Evolutionary conservation across 257 asterid genomes (phyloP), one percentile per base, ranked within the genome.

Genomic region (Scutellaria galericulata): DNA sequence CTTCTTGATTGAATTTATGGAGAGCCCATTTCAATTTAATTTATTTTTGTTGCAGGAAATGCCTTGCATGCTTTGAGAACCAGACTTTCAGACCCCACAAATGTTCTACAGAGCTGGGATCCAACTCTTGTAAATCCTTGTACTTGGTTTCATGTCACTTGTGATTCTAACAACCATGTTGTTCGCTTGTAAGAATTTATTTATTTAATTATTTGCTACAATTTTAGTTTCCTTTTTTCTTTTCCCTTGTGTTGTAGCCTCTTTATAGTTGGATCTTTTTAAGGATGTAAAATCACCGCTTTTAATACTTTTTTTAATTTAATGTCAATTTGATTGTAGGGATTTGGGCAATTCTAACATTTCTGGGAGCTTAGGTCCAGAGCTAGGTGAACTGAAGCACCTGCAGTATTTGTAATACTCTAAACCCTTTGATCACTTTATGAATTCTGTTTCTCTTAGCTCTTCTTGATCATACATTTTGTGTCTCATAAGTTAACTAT

Each of bases 81-180:
- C 74, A 86, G 87, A 44, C 85, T 93, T 6, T 64, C 83, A 3
- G 98, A 93, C 82, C 97, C 98, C 20, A 84, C 52, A 27, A 89
- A 93, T 77, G 96, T 93, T 78, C 81, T 90, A 4, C 96, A 83
- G 62, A 93, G 97, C 72, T 93, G 98, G 98, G 98, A 90, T 75
- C 98, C 98, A 11, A 93, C 98, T 40, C 96, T 93, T 59, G 98
- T 93, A 9, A 89, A 90, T 83, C 96, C 97, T 70, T 93, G 98
- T 60, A 93, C 98, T 59, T 93, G 96, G 98, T 93, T 93, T 69
- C 98, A 89, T 77, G 90, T 93, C 20, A 93, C 98, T 13, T 93
- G 98, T 44, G 87, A 93, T 66, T 78, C 96, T 4, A 76, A 83
- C 79, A 82, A 80, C 81, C 89, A 83, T 70, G 97, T 93, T 79